Conservation (phyloP, 140 eudicot species). For the Stevia rebaudiana region DNA sequence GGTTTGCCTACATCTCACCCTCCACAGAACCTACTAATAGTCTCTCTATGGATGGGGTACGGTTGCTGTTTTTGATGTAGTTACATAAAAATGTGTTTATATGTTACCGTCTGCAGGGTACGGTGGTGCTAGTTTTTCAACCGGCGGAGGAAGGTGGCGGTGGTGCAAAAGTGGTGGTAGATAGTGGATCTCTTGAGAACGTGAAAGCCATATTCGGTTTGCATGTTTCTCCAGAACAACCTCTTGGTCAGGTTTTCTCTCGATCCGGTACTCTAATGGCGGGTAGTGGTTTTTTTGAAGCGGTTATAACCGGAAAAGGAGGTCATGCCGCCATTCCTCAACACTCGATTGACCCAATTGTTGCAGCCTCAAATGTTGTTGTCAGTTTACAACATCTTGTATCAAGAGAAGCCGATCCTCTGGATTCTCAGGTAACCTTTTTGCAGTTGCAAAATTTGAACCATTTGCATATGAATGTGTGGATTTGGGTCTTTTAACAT, state of each 20-base stretch:
- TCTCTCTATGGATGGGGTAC: no score
- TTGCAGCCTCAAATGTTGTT: conserved; percentile 50
- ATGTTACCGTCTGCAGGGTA: conserved; percentile 33
- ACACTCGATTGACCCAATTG: conserved; percentile 43
- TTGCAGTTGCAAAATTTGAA: neutral
- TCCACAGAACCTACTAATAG: no score
- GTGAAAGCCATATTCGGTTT: conserved; percentile 54
- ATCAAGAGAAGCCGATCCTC: conserved; percentile 53
- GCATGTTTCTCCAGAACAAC: conserved; percentile 25
- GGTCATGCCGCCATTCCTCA: conserved; percentile 63
- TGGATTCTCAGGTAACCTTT: conserved; percentile 42
- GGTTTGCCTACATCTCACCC: no score
- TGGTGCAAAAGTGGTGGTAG: conserved; percentile 43
- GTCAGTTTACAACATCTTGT: conserved; percentile 53
- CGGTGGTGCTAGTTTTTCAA: conserved; percentile 52
- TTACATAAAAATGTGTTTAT: neutral
- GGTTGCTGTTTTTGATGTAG: no score
- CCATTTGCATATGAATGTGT: neutral
- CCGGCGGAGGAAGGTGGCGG: conserved; percentile 59
- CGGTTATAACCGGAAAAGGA: conserved; percentile 47
- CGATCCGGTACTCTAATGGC: conserved; percentile 44
- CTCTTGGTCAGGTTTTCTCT: conserved; percentile 34
- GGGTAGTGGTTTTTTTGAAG: conserved; percentile 42
- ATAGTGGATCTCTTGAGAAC: conserved; percentile 38
- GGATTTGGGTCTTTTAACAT: neutral